phyloP scores from a whole-genome alignment of 2,329 filamentous ascomycete genomes.

The Cercospora sesami region DNA sequence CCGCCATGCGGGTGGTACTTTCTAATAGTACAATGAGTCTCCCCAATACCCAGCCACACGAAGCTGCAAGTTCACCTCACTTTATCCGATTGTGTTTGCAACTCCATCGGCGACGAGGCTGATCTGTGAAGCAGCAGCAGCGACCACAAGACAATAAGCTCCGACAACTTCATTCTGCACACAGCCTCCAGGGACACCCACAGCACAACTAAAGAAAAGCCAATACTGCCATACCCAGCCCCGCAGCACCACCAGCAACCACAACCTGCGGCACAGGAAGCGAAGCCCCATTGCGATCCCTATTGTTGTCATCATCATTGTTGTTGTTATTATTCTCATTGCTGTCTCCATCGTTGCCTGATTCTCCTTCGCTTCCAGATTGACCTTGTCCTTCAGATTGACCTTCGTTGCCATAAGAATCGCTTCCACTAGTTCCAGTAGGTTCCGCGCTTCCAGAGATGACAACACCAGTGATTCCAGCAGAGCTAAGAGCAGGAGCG shows the following conservation, averaged over 20 bases:
- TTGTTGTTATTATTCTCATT: not conserved
- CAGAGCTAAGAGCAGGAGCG: slow-evolving; percentile 17
- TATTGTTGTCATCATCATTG: not conserved
- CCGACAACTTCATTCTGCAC: not conserved
- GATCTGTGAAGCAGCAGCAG: not conserved
- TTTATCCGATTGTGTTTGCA: too few species aligned
- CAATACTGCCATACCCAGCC: slow-evolving; percentile 12
- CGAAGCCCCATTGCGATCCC: not conserved
- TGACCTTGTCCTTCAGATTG: not conserved
- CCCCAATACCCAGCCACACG: too few species aligned
- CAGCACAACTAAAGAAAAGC: slow-evolving; percentile 1
- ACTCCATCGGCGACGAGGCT: too few species aligned
- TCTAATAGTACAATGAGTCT: too few species aligned
- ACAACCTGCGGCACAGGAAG: slow-evolving; percentile 11
- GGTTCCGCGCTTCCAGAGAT: slow-evolving; percentile 5
- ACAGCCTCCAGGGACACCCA: not conserved
- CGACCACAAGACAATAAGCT: not conserved
- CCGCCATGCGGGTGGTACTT: too few species aligned
- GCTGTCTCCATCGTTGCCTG: not conserved
- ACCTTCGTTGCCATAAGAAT: not conserved
- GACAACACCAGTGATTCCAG: slow-evolving; percentile 16
- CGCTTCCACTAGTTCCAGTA: not conserved
- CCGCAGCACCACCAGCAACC: slow-evolving; percentile 14
- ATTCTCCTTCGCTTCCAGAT: not conserved
- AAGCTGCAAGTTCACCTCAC: too few species aligned